Conservation (phyloP, 2,329 filamentous ascomycete species). For the Bipolaris oryzae region DNA sequence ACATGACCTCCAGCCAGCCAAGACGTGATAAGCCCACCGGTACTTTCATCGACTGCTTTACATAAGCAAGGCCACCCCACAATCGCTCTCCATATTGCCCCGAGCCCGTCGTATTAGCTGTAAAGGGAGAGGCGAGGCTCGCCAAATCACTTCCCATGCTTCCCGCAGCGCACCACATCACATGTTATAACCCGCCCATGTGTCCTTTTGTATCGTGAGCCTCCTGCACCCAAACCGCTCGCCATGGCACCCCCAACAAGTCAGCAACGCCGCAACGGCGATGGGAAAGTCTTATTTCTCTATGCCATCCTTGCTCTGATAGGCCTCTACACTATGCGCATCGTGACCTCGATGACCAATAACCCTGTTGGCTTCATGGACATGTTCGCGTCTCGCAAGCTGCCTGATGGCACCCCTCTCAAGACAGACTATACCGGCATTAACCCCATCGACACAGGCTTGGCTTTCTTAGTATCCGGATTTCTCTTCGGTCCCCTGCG, state of each 20-base stretch:
- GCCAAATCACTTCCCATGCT: not conserved
- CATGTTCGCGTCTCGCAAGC: not conserved
- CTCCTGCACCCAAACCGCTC: not conserved
- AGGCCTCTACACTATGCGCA: constrained; percentile 24
- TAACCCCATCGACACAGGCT: constrained; percentile 9
- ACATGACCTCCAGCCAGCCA: not conserved
- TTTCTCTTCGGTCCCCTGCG: constrained; percentile 17
- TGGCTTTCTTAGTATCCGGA: constrained; percentile 20
- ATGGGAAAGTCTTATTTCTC: constrained; percentile 9
- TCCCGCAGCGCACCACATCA: not conserved
- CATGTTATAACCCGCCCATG: not conserved
- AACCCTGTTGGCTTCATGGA: constrained; percentile 15
- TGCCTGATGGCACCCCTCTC: constrained; percentile 20
- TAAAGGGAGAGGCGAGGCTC: not conserved
- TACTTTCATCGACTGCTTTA: not conserved
- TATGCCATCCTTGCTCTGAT: constrained; percentile 5
- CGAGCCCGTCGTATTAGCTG: not conserved
- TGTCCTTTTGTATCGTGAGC: not conserved
- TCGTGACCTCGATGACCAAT: constrained; percentile 5
- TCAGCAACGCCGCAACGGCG: constrained; percentile 15
- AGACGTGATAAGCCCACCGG: not conserved
- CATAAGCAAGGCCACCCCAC: constrained; percentile 7
- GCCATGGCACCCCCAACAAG: constrained; percentile 14
- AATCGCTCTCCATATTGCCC: not conserved
- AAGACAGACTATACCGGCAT: constrained; percentile 24